Percentiles rank a stretch among this genome's conserved stretches.
These are phyloP conservation scores for Aspergillus transmontanensis DNA, from an alignment of 2,329 filamentous ascomycete species.

Conservation along the genomic window DNA sequence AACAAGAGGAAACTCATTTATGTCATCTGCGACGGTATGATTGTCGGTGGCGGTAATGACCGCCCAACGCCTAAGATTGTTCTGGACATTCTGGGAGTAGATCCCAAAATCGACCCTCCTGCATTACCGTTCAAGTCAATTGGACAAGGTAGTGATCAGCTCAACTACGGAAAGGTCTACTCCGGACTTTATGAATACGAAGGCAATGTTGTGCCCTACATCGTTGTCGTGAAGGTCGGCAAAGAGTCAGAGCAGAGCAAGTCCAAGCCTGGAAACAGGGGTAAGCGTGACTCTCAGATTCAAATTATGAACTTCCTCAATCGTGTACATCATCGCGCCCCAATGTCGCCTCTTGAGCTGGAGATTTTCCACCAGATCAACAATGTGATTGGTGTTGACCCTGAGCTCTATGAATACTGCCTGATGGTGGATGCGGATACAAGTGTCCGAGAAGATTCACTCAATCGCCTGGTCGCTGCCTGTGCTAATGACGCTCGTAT, in stretches of 20 bases:
- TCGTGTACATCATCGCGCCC: conserved; percentile 87
- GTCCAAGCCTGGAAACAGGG: conserved; percentile 93
- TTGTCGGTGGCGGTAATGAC: conserved; percentile 94
- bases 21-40: conserved; percentile 96
- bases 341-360: conserved; percentile 94
- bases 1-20: conserved; percentile 97
- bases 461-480: conserved; percentile 88
- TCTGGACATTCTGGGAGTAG: conserved; percentile 93
- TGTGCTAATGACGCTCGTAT: conserved; percentile 95
- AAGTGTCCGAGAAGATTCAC: conserved; percentile 84
- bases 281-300: conserved; percentile 97
- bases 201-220: conserved; percentile 94
- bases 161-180: conserved; percentile 98
- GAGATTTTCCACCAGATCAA: conserved; percentile 99
- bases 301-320: conserved; percentile 97
- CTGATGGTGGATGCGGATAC: conserved; percentile 99
- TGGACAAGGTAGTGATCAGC: conserved; percentile 82
- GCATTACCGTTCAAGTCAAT: conserved; percentile 93
- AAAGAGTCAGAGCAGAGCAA: conserved; percentile 93
- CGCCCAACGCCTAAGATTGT: conserved; percentile 97
- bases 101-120: conserved; percentile 93
- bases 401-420: conserved; percentile 94
- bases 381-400: conserved; percentile 97
- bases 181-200: conserved; percentile 97
- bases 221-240: conserved; percentile 95